Percentiles rank a stretch among this genome's conserved stretches.
Evolutionary conservation across 805 yeast species (phyloP).

Genomic region (Pichia thaimueangensis): DNA sequence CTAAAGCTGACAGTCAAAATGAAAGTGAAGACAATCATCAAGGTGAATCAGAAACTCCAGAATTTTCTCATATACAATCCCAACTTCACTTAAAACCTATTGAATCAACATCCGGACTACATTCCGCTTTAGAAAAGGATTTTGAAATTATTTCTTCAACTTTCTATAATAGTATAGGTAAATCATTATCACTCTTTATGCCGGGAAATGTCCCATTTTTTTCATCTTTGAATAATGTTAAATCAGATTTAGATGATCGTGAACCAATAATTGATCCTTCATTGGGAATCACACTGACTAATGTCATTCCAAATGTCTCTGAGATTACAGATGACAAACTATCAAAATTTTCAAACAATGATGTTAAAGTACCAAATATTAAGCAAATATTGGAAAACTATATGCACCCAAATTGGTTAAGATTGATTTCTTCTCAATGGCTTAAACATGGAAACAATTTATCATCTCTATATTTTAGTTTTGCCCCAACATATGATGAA

Average conservation of each 20-base stretch:
- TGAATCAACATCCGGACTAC: slow-evolving; percentile 14
- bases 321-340: slow-evolving; percentile 34
- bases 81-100: slow-evolving; percentile 26
- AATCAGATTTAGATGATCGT: slow-evolving; percentile 71
- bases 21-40: slow-evolving; percentile 11
- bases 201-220: slow-evolving; percentile 71
- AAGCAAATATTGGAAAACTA: slow-evolving; percentile 39
- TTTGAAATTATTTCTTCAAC: slow-evolving; percentile 52
- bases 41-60: slow-evolving; percentile 14
- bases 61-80: slow-evolving; percentile 9
- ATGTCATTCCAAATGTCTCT: slow-evolving; percentile 52
- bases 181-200: slow-evolving; percentile 55
- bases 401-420: slow-evolving; percentile 58
- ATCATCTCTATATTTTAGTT: slow-evolving; percentile 37
- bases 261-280: slow-evolving; percentile 55
- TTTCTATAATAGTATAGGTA: slow-evolving; percentile 50
- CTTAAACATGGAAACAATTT: slow-evolving; percentile 36
- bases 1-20: background rate
- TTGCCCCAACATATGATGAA: slow-evolving; percentile 65
- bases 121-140: slow-evolving; percentile 38
- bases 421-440: slow-evolving; percentile 63
- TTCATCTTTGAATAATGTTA: slow-evolving; percentile 55
- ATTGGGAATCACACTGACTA: slow-evolving; percentile 52
- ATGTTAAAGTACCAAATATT: slow-evolving; percentile 14
- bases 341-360: slow-evolving; percentile 39